These are phyloP conservation scores for Trichosporon ovoides DNA, from an alignment of 1,284 basidiomycete species.

Conservation along the genomic window DNA sequence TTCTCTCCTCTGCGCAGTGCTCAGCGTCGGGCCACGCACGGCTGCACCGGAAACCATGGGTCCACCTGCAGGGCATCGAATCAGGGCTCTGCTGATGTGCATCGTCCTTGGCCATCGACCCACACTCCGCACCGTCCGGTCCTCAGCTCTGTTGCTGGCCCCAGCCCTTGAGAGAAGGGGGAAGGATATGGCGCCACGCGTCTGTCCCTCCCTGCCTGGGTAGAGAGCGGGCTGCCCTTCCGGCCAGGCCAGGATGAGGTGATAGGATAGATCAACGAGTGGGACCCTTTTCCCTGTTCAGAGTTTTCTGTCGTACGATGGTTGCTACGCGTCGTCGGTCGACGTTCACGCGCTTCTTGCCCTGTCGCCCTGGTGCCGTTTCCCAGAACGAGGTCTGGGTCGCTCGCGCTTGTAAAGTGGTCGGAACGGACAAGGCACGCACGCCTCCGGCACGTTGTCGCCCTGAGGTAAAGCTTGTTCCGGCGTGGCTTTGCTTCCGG, in stretches of 20 bases:
- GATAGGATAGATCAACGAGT: too few species aligned
- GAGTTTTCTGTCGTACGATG: conserved; percentile 1
- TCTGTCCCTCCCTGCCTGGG: not conserved
- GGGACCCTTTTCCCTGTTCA: too few species aligned
- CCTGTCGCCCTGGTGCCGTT: not conserved
- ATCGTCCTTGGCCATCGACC: not conserved
- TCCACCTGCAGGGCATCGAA: too few species aligned
- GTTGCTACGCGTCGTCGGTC: not conserved
- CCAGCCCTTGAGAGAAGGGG: not conserved
- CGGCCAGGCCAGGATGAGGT: too few species aligned
- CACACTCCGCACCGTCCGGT: too few species aligned
- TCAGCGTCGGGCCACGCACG: too few species aligned
- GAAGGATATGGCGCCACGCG: not conserved
- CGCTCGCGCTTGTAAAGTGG: not conserved
- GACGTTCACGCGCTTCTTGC: not conserved
- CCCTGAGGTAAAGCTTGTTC: not conserved
- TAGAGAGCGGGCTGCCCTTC: not conserved
- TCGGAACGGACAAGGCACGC: not conserved
- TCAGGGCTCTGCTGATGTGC: too few species aligned
- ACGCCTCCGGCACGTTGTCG: not conserved
- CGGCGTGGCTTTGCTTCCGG: not conserved
- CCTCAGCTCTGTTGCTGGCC: too few species aligned
- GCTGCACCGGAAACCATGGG: too few species aligned
- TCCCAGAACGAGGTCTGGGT: too few species aligned
- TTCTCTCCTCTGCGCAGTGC: too few species aligned